phyloP scores from a whole-genome alignment of 2,329 filamentous ascomycete species.

The Aspergillus oerlinghausenensis region DNA sequence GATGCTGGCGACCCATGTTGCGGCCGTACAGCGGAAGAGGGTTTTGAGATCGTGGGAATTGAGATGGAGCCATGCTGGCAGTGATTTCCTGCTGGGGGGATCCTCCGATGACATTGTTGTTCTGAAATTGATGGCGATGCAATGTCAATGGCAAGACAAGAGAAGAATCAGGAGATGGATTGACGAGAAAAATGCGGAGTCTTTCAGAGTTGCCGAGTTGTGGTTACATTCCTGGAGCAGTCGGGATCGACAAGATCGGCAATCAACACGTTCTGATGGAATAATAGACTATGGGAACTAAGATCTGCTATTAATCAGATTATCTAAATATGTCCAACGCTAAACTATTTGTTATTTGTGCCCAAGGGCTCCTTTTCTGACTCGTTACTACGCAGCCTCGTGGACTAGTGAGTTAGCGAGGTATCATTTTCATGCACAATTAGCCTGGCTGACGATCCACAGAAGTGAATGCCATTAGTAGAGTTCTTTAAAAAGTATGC shows the following conservation, averaged over 20 bases:
- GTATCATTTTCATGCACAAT: too few species aligned
- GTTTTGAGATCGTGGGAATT: conserved; percentile 46
- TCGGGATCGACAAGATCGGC: not conserved
- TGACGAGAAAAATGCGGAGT: not conserved
- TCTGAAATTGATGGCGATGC: not conserved
- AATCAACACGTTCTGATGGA: too few species aligned
- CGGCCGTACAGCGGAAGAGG: conserved; percentile 45
- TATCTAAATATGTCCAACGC: too few species aligned
- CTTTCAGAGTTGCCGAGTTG: not conserved
- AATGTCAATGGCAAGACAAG: not conserved
- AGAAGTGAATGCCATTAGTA: too few species aligned
- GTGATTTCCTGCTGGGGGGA: not conserved
- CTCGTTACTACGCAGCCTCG: too few species aligned
- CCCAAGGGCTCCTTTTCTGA: too few species aligned
- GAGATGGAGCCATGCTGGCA: conserved; percentile 33
- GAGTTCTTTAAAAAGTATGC: too few species aligned
- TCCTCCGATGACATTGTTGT: not conserved
- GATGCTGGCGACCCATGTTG: conserved; percentile 44
- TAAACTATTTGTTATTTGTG: too few species aligned
- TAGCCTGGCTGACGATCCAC: too few species aligned
- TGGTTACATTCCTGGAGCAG: not conserved
- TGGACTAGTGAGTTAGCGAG: too few species aligned
- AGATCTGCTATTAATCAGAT: too few species aligned
- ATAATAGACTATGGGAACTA: not conserved
- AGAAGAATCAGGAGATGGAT: not conserved